Evolutionary conservation across 2,329 filamentous ascomycete genomes (phyloP), one percentile per base, ranked within the genome.

Genomic region (Xylariaceae sp.): DNA sequence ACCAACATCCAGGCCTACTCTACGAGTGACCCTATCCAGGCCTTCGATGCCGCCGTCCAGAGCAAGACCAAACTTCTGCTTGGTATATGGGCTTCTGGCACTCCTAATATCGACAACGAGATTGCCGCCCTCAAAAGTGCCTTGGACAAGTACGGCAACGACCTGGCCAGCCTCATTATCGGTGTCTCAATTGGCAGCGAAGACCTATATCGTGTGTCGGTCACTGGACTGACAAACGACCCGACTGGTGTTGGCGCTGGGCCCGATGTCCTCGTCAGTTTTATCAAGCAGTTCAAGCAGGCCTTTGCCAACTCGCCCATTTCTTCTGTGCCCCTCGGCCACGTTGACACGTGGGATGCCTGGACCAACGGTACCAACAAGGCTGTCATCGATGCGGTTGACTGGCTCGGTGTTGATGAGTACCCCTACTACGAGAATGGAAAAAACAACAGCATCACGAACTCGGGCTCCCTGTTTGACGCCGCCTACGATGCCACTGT

Each of bases 11-110:
- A 54, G 26, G 51, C 44, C 40, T 56, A 53, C 6, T 67, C 65
- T 12, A 49, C 54, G 41, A 65, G 29, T 49, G 58, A 89, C 68
- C 87, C 87, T 22, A 70, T 91, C 65, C 76, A 86, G 69, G 88
- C 88, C 29, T 76, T 88, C 71, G 85, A 86, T 70, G 80, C 80
- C n/a, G 79, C 80, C 22, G 67, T 79, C 29, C 67, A 68, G 49
- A 76, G 75, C 16, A 74, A 77, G 13, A 76, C 75, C 2, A 70
- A 73, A 52, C 71, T 83, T 34, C 73, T 82, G 32, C 75, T 80
- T 12, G 80, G 80, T 37, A 67, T 83, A 39, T 84, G 80, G 80
- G 66, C 71, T 37, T 70, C 44, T 59, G 67, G 66, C 2, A 51
- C 63, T 50, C 58, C 63, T 5, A 55, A n/a, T 55, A 78, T 71